Evolutionary conservation across 257 asterid genomes (phyloP), one percentile per base, ranked within the genome.

Genomic region (Solanum paucissectum): DNA sequence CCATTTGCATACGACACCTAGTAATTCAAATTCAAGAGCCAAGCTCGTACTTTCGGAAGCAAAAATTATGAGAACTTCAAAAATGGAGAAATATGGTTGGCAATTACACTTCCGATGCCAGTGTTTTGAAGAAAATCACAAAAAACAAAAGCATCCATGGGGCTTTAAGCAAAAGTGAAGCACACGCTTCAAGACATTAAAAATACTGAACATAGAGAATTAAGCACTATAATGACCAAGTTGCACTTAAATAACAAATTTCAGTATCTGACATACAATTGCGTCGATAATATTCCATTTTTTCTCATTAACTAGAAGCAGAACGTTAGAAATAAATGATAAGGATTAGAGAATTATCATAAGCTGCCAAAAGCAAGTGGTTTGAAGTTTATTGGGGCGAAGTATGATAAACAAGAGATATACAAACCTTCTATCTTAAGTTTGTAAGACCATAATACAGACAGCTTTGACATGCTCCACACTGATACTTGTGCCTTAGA

Each of bases 391-490:
- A 38, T 40, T n/a, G 36, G 36, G 36, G 23, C 5, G 27, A 33
- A 6, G 32, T 58, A 83, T 14, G n/a, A 83, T 89, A 27, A 72
- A 88, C 85, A 60, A 73, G 71, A 46, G 64, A 69, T 37, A 83
- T 25, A 62, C 91, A 71, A 90, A 97, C 99, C 98, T 90, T 95
- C 96, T 27, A 89, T 93, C 85, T 93, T 91, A 86, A 97, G 96
- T 92, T 90, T 92, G 94, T 94, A 97, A 83, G 98, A 94, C 99
- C 99, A 97, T 34, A 88, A 87, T 60, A 87, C 83, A 64, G 95
- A 89, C 81, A 95, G 90, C 72, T 91, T 94, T 69, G 96, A 92
- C 98, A 96, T 93, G 79, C 94, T 93, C 99, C 98, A 97, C 14
- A 94, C 11, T 49, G 92, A 88, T 87, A 97, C 88, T 84, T 92